phyloP scores from a whole-genome alignment of 257 asterid species.

The Coffea canephora region DNA sequence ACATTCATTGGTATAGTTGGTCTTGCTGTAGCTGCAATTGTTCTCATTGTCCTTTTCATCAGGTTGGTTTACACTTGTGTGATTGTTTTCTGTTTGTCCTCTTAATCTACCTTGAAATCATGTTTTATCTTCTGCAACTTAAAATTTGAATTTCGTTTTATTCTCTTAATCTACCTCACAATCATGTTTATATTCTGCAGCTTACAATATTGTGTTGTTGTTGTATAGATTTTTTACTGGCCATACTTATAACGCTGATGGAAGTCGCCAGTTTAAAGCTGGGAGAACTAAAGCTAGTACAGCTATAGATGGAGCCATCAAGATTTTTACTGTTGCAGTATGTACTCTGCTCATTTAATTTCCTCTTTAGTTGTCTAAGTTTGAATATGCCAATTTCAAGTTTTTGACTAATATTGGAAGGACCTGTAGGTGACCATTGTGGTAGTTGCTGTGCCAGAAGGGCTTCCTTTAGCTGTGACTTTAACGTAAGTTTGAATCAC shows the following conservation, averaged over 20 bases:
- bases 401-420: not conserved
- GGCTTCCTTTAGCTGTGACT: constrained; percentile 97
- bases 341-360: constrained; percentile 25
- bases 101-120: constrained; percentile 8
- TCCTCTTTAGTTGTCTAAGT: not conserved
- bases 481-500: constrained; percentile 60
- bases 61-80: constrained; percentile 42
- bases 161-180: not conserved
- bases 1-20: constrained; percentile 91
- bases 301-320: constrained; percentile 72
- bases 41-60: constrained; percentile 66
- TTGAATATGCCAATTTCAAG: constrained; percentile 3
- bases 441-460: constrained; percentile 98
- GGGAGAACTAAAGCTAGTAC: constrained; percentile 63
- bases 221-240: constrained; percentile 73
- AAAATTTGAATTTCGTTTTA: not conserved
- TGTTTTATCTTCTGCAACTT: not conserved
- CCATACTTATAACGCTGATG: constrained; percentile 58
- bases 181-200: not conserved
- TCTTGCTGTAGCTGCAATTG: constrained; percentile 68
- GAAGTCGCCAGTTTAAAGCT: constrained; percentile 52
- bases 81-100: constrained; percentile 12
- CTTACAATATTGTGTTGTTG: constrained; percentile 17
- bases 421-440: constrained; percentile 79
- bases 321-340: constrained; percentile 94